A percentile compares a stretch with the other conserved stretches of the same genome.
These are phyloP conservation scores for Metarhizium humberi DNA, from an alignment of 2,329 filamentous ascomycete genomes.

Conservation along the genomic window DNA sequence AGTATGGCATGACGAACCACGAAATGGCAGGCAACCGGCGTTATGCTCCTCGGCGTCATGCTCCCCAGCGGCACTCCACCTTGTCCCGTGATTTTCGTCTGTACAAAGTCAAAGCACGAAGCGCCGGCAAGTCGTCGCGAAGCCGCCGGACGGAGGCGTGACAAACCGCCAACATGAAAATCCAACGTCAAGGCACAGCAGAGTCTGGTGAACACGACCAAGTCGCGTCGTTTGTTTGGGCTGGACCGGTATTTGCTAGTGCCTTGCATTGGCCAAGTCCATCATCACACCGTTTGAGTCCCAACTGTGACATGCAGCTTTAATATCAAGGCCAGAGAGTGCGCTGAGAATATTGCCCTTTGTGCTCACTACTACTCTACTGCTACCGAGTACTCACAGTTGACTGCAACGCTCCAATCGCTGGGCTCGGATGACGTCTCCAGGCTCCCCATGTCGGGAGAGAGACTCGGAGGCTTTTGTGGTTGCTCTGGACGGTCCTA, in stretches of 20 bases:
- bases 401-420: conserved; percentile 4
- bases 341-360: not conserved
- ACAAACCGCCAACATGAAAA: not conserved
- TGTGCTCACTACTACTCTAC: no score
- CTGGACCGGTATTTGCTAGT: conserved; percentile 5
- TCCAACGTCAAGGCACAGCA: not conserved
- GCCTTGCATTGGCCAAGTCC: conserved; percentile 12
- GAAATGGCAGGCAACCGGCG: not conserved
- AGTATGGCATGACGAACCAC: not conserved
- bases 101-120: not conserved
- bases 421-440: conserved; percentile 6
- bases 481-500: conserved; percentile 15
- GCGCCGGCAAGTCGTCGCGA: not conserved
- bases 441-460: not conserved
- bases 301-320: not conserved
- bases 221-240: not conserved
- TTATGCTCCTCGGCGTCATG: not conserved
- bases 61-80: not conserved
- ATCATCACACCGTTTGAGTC: conserved; percentile 1
- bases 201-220: not conserved
- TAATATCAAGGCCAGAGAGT: not conserved
- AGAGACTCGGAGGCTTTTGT: conserved; percentile 9
- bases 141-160: not conserved
- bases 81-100: not conserved
- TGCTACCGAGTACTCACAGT: not conserved